A percentile compares a stretch with the other conserved stretches of the same genome.
Conservation (phyloP, 1,284 basidiomycete genomes). For the Ustilago hordei region DNA sequence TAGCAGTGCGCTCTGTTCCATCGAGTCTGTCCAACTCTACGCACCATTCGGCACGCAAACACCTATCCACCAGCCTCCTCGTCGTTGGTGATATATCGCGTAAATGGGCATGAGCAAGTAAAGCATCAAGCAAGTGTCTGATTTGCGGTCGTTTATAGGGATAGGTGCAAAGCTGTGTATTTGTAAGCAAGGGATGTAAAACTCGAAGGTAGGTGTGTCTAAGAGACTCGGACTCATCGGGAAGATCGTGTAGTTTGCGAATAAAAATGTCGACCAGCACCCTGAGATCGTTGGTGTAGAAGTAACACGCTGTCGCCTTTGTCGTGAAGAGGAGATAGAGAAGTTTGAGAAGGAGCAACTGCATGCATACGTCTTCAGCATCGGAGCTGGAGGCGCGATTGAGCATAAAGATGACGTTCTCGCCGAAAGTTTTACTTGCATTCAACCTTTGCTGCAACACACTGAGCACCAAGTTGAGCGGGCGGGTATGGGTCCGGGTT, state of each 20-base stretch:
- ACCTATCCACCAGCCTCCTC: conserved; percentile 88
- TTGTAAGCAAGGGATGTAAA: conserved; percentile 90
- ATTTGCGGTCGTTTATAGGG: conserved; percentile 95
- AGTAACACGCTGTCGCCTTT: conserved; percentile 91
- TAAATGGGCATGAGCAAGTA: conserved; percentile 81
- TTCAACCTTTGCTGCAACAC: conserved; percentile 85
- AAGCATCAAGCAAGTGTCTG: conserved; percentile 81
- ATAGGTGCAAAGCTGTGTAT: conserved; percentile 84
- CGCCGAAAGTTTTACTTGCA: conserved; percentile 91
- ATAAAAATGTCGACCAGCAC: conserved; percentile 97
- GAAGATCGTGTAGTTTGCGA: conserved; percentile 87
- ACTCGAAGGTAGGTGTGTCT: conserved; percentile 97
- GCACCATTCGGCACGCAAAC: conserved; percentile 88
- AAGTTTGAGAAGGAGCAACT: conserved; percentile 91
- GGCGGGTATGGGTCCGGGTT: conserved; percentile 8
- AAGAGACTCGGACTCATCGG: conserved; percentile 93
- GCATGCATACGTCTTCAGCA: conserved; percentile 91
- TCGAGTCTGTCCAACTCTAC: conserved; percentile 66
- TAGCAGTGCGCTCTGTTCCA: conserved; percentile 26
- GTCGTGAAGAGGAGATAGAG: conserved; percentile 95
- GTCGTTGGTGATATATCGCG: conserved; percentile 81
- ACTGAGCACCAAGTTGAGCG: conserved; percentile 81
- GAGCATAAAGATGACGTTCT: conserved; percentile 98
- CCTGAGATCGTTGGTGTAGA: conserved; percentile 96
- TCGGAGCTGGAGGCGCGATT: conserved; percentile 78